Base-by-base conservation (phyloP, 2,329 filamentous ascomycete genomes). In the Nigrograna mackinnonii region DNA sequence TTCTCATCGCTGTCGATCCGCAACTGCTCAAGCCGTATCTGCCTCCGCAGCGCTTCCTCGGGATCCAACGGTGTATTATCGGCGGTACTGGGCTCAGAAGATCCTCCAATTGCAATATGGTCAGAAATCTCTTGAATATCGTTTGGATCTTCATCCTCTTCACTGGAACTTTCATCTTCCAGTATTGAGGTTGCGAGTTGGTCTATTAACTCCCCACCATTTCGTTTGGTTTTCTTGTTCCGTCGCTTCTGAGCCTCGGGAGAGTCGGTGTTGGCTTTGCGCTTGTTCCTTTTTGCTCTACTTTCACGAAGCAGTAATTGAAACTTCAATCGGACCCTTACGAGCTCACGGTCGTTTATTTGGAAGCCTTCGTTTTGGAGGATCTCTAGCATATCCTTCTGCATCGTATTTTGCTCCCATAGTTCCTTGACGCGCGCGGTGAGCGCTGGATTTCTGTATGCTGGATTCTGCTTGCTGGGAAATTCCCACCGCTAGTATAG, bases 361-460 rank as follows among this genome's bases (percentile, higher is more conserved):
- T 84, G 74, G 57, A 84, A 90, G 12, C 89, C 89, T 61, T 91
- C 87, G 16, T 82, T 78, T 51, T 82, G 83, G 44, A 94, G 74
- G 20, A 82, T 79, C 19, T 78, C 74, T 42, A 91, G 74, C 82
- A 94, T 94, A 52, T 91, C 85, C 46, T 79, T 79, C 65, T 91
- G 87, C 14, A 74, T 78, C 12, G 82, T 76, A 59, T 92, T 94
- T 54, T 74, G 76, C 63, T 89, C 84, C 89, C 89, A 94, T 56
- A 94, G 75, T 68, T 91, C 80, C 60, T 83, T 84, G 47, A 92
- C 79, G 21, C 89, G 82, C 14, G 78, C 79, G 30, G 88, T 81
- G 6, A 92, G 78, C 18, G 73, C 74, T 12, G 77, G 73, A 61
- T 90, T 86, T 58, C 86, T 87, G 60, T 90, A 82, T 2, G 84